Conservation (phyloP, 305 asterid species). For the Stenogyne calaminthoides region DNA sequence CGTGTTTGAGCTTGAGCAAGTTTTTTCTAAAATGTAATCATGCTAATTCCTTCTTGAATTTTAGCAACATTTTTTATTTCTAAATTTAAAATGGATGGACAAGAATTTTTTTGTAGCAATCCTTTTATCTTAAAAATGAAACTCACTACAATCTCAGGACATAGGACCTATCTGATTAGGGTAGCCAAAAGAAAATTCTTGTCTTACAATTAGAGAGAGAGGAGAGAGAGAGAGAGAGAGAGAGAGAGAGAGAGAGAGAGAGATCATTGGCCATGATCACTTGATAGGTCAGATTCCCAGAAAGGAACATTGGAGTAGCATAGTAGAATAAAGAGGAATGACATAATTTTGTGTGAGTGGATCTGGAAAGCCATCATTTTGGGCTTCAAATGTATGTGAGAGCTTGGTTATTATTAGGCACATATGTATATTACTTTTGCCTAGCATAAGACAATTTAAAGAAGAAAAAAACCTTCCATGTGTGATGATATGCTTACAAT, state of each 20-base stretch:
- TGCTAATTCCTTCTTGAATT: not conserved
- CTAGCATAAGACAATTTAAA: not conserved
- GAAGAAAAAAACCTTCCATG: not conserved
- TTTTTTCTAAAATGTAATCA: not conserved
- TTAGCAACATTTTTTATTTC: too few species aligned
- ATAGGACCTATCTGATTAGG: not conserved
- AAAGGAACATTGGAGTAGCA: not conserved
- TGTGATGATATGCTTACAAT: not conserved
- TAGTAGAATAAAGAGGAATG: not conserved
- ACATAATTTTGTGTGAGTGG: not conserved
- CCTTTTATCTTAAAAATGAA: not conserved
- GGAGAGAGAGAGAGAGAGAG: not conserved
- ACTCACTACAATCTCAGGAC: not conserved
- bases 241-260: too few species aligned
- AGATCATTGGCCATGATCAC: not conserved
- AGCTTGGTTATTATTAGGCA: not conserved
- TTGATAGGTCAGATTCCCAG: not conserved
- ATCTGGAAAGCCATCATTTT: not conserved
- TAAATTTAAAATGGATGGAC: not conserved
- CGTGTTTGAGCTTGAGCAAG: not conserved
- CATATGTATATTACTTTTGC: not conserved
- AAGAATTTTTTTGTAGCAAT: not conserved
- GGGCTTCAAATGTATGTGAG: not conserved
- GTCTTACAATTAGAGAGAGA: not conserved
- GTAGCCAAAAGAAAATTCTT: not conserved